A percentile compares a stretch with the other conserved stretches of the same genome.
These are phyloP conservation scores for Lentinus tigrinus DNA, from an alignment of 768 basidiomycete species.

Conservation along the genomic window DNA sequence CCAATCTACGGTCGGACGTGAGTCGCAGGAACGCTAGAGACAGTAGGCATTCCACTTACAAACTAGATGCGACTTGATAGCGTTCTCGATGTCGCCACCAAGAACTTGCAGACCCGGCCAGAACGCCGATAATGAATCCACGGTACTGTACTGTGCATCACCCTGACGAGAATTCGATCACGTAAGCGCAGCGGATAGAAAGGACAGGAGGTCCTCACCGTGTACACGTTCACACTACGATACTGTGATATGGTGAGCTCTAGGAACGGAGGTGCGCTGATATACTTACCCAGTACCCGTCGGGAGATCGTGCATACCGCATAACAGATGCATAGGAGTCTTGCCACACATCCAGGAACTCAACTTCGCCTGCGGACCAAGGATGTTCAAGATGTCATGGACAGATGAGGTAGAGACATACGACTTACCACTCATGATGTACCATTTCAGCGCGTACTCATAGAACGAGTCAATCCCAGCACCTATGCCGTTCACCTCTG, in stretches of 20 bases:
- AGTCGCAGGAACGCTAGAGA: constrained; percentile 1
- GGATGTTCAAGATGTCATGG: not conserved
- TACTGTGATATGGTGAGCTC: constrained; percentile 50
- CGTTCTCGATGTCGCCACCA: constrained; percentile 82
- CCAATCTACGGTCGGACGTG: constrained; percentile 61
- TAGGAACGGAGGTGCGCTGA: not conserved
- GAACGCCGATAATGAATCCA: constrained; percentile 96
- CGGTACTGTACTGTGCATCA: constrained; percentile 67
- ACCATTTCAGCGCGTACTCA: constrained; percentile 93
- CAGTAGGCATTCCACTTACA: constrained; percentile 46
- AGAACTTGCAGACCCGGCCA: constrained; percentile 96
- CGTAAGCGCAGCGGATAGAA: not conserved
- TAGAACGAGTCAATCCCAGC: constrained; percentile 96
- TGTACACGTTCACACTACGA: constrained; percentile 72
- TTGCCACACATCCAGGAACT: constrained; percentile 39
- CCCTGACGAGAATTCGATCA: constrained; percentile 41
- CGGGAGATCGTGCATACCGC: constrained; percentile 75
- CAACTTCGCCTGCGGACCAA: constrained; percentile 31
- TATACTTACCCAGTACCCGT: constrained; percentile 81
- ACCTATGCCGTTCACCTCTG: constrained; percentile 80
- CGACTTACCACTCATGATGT: constrained; percentile 73
- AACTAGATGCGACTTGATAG: constrained; percentile 87
- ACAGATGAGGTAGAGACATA: not conserved
- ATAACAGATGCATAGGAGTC: constrained; percentile 48
- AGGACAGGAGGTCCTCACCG: constrained; percentile 20